Conservation (phyloP, 768 basidiomycete genomes). For the Tephrocybe sp. region DNA sequence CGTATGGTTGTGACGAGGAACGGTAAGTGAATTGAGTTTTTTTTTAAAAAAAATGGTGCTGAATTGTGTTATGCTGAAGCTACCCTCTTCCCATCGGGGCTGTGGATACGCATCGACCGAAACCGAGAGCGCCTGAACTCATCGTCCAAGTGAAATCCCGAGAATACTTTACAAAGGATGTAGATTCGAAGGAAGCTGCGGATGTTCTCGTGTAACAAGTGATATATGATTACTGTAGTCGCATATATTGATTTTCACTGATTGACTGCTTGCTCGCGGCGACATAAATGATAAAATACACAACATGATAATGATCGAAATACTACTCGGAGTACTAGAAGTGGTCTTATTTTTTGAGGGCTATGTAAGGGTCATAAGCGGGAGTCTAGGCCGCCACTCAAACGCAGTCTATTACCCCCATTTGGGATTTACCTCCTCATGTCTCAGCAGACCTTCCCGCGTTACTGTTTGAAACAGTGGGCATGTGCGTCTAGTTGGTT, state of each 20-base stretch:
- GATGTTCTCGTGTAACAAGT: not conserved
- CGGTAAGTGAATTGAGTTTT: constrained; percentile 45
- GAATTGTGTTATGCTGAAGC: constrained; percentile 31
- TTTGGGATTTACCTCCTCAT: too few relatives aligned
- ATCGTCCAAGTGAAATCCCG: constrained; percentile 32
- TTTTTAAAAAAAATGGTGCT: constrained; percentile 1
- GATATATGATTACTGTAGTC: too few relatives aligned
- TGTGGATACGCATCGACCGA: constrained; percentile 88
- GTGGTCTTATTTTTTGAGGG: not conserved
- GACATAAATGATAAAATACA: constrained; percentile 5
- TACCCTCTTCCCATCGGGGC: constrained; percentile 90
- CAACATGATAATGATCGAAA: not conserved
- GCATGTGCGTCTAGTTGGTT: too few relatives aligned
- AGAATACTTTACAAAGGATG: constrained; percentile 38
- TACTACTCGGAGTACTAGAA: not conserved
- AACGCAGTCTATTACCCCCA: too few relatives aligned
- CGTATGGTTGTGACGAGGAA: constrained; percentile 98
- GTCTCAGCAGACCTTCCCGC: too few relatives aligned
- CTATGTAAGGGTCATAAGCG: not conserved
- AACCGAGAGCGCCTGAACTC: constrained; percentile 42
- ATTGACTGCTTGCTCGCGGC: not conserved
- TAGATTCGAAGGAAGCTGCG: constrained; percentile 1
- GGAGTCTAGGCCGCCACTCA: too few relatives aligned
- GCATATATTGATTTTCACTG: not conserved
- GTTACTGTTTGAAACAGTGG: too few relatives aligned